Base-by-base conservation (phyloP, 176 grass and related monocot species). In the Rhynchospora breviuscula region DNA sequence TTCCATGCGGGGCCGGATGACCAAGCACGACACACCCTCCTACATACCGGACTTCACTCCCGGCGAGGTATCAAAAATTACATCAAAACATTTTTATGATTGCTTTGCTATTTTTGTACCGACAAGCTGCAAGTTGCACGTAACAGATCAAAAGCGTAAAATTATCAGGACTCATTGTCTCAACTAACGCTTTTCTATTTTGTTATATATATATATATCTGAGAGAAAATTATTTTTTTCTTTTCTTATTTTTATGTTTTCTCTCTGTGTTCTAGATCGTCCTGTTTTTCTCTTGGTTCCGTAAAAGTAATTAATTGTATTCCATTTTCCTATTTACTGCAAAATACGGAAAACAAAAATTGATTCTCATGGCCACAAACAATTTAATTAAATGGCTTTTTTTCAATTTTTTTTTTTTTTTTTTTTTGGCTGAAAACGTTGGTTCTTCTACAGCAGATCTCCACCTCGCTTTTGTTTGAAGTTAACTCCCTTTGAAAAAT, bases 1-100 rank as follows among this genome's bases (percentile, higher is more conserved):
- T 0, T 97, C 77, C 87, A 93, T 93, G 84, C 87, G 91, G 26
- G 1, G 0, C 83, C 91, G 87, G 21, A 96, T 96, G 86, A 78
- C 69, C 47, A 88, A 78, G 71, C 86, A 66, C 84, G 79, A 82
- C 15, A 23, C 17, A 1, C 60, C 59, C 4, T 78, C 59, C 70
- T 86, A 86, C 40, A 18, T 49, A 5, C 22, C 69, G 29, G 46
- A 57, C 25, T 86, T 59, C 26, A 10, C 81, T 4, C 18, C 75
- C 15, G 85, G 48, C 19, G 7, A 69, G 75, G 85, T 81, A 69
- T 53, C 15, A 5, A 66, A 19, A 62, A 8, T 7, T n/a, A 7
- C 5, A 59, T 59, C 10, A 6, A 59, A 25, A 25, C 59, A 62
- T 62, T 23, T 62, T n/a, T 10, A 59, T 13, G 57, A 18, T 18